Conservation (phyloP, 768 basidiomycete genomes). For the Boletus vermiculosoides region DNA sequence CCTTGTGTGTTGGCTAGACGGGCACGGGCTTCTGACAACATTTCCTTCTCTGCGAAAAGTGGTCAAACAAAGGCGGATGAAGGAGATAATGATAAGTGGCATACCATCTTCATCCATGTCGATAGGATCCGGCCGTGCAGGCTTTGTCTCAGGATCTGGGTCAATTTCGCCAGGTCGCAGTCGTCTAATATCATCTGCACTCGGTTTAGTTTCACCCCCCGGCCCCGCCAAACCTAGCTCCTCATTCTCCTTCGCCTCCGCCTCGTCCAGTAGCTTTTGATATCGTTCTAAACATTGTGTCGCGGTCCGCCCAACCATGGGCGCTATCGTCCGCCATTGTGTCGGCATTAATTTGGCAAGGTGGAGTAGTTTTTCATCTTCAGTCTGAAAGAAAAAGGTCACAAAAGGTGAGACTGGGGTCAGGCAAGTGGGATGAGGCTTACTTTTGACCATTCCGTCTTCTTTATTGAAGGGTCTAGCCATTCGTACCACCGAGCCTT, state of each 20-base stretch:
- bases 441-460: constrained; percentile 99
- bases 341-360: constrained; percentile 99
- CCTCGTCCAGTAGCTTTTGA: constrained; percentile 96
- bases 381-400: constrained; percentile 53
- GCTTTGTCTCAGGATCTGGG: constrained; percentile 97
- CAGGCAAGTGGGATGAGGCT: constrained; percentile 7
- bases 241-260: constrained; percentile 94
- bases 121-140: constrained; percentile 96
- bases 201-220: constrained; percentile 72
- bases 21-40: constrained; percentile 98
- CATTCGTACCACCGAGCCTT: constrained; percentile 99
- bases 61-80: not conserved
- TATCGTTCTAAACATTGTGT: constrained; percentile 98
- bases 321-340: constrained; percentile 99
- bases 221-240: constrained; percentile 90
- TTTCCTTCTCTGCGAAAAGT: constrained; percentile 82
- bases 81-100: constrained; percentile 19
- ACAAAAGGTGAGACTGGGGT: not conserved
- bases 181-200: constrained; percentile 88
- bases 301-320: constrained; percentile 96
- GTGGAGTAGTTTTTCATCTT: constrained; percentile 97
- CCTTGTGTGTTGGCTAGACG: constrained; percentile 98
- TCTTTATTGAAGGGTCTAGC: constrained; percentile 99
- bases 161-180: constrained; percentile 96
- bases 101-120: constrained; percentile 99